These are phyloP conservation scores for Cyberlindnera mycetangii DNA, from an alignment of 805 yeast genomes.

Conservation along the genomic window DNA sequence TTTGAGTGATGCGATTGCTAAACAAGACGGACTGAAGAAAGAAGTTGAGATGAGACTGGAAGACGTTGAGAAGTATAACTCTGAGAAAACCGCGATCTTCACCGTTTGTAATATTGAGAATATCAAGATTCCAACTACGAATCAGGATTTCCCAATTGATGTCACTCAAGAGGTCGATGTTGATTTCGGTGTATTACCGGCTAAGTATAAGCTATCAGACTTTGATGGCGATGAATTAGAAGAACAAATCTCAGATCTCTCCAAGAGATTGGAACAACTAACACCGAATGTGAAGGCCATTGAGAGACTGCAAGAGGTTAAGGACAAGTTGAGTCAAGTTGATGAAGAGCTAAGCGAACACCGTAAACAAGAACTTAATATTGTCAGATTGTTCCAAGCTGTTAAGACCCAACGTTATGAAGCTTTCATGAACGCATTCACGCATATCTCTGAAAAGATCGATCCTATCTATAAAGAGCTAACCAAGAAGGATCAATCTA, in stretches of 20 bases:
- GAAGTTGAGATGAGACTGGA: conserved; percentile 45
- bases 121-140: conserved; percentile 40
- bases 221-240: conserved; percentile 31
- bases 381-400: conserved; percentile 53
- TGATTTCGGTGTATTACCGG: conserved; percentile 51
- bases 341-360: conserved; percentile 64
- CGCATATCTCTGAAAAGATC: conserved; percentile 69
- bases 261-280: conserved; percentile 36
- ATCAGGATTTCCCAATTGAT: conserved; percentile 49
- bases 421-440: conserved; percentile 67
- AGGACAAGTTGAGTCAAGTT: conserved; percentile 52
- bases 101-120: conserved; percentile 75
- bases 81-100: conserved; percentile 56
- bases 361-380: conserved; percentile 55
- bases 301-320: conserved; percentile 71
- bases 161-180: conserved; percentile 46
- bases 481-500: conserved; percentile 51
- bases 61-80: conserved; percentile 47
- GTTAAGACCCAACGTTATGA: conserved; percentile 59
- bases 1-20: conserved; percentile 34
- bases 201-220: conserved; percentile 36
- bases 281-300: conserved; percentile 83
- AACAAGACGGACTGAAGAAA: conserved; percentile 32
- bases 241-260: conserved; percentile 35
- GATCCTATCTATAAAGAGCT: conserved; percentile 82